Evolutionary conservation across 2,329 filamentous ascomycete species (phyloP).

Genomic region (Aspergillus eucalypticola): DNA sequence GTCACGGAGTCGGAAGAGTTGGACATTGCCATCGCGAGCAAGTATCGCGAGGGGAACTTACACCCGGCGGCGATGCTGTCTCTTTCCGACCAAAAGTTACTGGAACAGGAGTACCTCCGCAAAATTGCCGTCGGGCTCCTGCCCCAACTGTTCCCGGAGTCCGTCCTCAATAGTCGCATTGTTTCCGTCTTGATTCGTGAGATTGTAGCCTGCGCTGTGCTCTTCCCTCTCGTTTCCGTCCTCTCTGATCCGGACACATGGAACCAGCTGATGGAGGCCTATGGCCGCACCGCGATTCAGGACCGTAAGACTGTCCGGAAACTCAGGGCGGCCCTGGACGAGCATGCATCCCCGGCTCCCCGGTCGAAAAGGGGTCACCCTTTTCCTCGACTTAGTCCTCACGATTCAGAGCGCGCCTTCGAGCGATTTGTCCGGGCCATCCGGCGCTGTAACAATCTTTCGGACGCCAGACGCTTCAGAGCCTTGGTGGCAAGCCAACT

Average conservation of each 20-base stretch:
- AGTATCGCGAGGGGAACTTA: conserved; percentile 84
- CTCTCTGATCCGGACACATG: conserved; percentile 92
- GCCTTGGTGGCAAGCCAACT: conserved; percentile 91
- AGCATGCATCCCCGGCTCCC: conserved; percentile 83
- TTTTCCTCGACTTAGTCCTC: conserved; percentile 76
- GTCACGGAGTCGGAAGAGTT: conserved; percentile 96
- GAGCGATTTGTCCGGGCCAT: conserved; percentile 92
- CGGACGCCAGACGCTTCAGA: conserved; percentile 87
- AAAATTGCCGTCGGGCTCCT: conserved; percentile 71
- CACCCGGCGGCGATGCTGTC: conserved; percentile 82
- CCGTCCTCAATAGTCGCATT: conserved; percentile 73
- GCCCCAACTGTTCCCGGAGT: conserved; percentile 71
- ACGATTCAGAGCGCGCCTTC: conserved; percentile 88
- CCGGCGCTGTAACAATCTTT: conserved; percentile 83
- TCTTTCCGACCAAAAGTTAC: conserved; percentile 78
- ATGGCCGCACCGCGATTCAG: conserved; percentile 81
- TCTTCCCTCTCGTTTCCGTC: conserved; percentile 76
- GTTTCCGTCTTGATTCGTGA: conserved; percentile 82
- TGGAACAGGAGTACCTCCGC: conserved; percentile 87
- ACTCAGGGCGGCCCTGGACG: conserved; percentile 84
- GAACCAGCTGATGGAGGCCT: conserved; percentile 94
- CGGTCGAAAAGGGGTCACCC: conserved; percentile 64
- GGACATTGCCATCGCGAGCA: conserved; percentile 90
- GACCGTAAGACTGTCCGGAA: conserved; percentile 94
- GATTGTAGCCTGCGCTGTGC: conserved; percentile 87